phyloP scores from a whole-genome alignment of 2,329 filamentous ascomycete genomes.

The Thelonectria rubi region DNA sequence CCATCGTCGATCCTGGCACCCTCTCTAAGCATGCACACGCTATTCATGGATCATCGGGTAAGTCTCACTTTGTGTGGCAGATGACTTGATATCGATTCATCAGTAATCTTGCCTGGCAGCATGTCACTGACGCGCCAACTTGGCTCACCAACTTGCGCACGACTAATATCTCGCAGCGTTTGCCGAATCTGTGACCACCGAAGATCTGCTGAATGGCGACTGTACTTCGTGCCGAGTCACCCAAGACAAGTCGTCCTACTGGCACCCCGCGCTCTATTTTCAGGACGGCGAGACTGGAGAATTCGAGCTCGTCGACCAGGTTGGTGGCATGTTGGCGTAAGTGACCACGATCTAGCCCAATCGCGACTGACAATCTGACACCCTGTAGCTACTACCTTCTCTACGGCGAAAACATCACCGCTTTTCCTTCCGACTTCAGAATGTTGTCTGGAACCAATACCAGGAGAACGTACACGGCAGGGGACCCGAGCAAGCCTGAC shows the following conservation, averaged over 20 bases:
- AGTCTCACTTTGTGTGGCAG: constrained; percentile 48
- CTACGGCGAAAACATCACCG: constrained; percentile 69
- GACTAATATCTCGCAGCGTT: constrained; percentile 64
- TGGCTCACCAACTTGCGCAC: not conserved
- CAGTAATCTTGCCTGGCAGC: not conserved
- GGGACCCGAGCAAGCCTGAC: constrained; percentile 71
- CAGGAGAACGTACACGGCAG: constrained; percentile 74
- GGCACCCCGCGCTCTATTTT: constrained; percentile 84
- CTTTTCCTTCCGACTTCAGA: constrained; percentile 80
- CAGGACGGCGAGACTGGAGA: constrained; percentile 69
- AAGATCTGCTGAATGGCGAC: constrained; percentile 65
- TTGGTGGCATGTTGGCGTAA: constrained; percentile 87
- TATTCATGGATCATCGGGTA: constrained; percentile 80
- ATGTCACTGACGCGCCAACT: not conserved
- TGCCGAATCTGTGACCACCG: constrained; percentile 62
- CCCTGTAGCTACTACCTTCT: constrained; percentile 81
- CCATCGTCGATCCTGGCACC: constrained; percentile 71
- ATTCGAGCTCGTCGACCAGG: constrained; percentile 74
- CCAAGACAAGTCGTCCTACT: constrained; percentile 89
- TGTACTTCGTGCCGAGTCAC: constrained; percentile 85
- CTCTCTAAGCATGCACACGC: constrained; percentile 75
- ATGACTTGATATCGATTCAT: not conserved
- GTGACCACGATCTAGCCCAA: constrained; percentile 47
- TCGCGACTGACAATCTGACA: not conserved
- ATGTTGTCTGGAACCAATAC: constrained; percentile 82